Base-by-base conservation (phyloP, 768 basidiomycete species). In the Dacryopinax spathularia region DNA sequence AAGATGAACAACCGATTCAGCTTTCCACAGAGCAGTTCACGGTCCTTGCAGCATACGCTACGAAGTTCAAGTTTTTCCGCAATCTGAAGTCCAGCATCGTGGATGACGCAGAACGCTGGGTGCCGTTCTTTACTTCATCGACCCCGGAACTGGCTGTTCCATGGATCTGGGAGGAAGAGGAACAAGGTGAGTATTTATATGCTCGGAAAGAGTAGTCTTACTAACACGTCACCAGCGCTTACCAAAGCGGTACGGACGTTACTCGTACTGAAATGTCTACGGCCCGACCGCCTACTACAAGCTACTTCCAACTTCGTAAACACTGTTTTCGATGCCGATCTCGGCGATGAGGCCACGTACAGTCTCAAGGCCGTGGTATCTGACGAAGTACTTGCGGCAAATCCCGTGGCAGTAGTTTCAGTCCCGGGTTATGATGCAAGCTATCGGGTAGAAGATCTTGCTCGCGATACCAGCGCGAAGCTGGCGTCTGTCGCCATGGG, bases 351-450 rank as follows among this genome's bases (percentile, higher is more conserved):
- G 72, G 81, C 91, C 0, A 81, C 78, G 44, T 90, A 85, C 71
- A 88, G 93, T 62, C 82, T 99, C 29, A 80, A 81, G 20, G 73
- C 75, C 9, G 87, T 97, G 78, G 91, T 97, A 29, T 68, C 79
- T 6, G 81, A 88, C 69, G 92, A 98, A 71, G 82, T 93, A 33
- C 80, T 82, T 2, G 81, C 92, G 1, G 79, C 82, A 2, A 91
- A 91, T 0, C 94, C 96, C 1, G 77, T 98, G 27, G 89, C 92
- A 2, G 78, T 99, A 60, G 84, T 93, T 33, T 97, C 95, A 5
- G 92, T 99, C 2, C 85, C 91, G 1, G 96, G 96, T 16, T 95
- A 96, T 70, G 96, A 99, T 72, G 96, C 96, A n/a, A 95, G 93
- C 73, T 98, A 94, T 73, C 84, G 89, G 60, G 90, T 96, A 36